phyloP scores from a whole-genome alignment of 2,329 filamentous ascomycete species.

The Mycosphaerelloides madeirae region DNA sequence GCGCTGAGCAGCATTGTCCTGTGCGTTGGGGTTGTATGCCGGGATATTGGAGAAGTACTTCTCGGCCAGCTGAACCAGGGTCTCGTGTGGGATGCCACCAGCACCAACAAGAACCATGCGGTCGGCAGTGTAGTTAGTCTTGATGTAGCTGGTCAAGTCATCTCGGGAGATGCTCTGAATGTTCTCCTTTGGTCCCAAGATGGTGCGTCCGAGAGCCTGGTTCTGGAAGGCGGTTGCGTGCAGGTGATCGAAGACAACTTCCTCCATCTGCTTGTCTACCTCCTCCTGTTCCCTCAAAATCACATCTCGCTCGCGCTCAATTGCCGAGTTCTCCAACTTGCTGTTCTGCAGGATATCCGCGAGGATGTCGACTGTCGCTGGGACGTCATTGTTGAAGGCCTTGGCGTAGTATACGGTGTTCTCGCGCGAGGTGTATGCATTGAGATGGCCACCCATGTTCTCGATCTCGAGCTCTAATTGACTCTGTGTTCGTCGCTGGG shows the following conservation, averaged over 20 bases:
- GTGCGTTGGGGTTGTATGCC: constrained; percentile 66
- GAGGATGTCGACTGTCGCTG: constrained; percentile 94
- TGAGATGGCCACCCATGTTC: constrained; percentile 99
- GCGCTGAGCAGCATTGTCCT: constrained; percentile 66
- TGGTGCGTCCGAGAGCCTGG: constrained; percentile 94
- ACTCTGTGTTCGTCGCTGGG: constrained; percentile 87
- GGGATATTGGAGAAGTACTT: constrained; percentile 86
- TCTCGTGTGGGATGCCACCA: constrained; percentile 86
- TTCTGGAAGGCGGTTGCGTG: constrained; percentile 97
- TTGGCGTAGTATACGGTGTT: constrained; percentile 99
- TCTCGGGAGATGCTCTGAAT: constrained; percentile 91
- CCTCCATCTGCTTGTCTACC: constrained; percentile 99
- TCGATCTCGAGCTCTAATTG: constrained; percentile 99
- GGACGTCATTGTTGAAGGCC: constrained; percentile 96
- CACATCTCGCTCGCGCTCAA: constrained; percentile 96
- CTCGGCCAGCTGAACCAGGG: constrained; percentile 93
- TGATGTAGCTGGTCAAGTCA: constrained; percentile 94
- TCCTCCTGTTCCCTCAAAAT: constrained; percentile 98
- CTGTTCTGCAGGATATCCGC: constrained; percentile 99
- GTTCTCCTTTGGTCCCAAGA: constrained; percentile 96
- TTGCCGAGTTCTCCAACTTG: constrained; percentile 87
- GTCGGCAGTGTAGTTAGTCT: constrained; percentile 98
- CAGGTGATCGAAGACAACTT: constrained; percentile 98
- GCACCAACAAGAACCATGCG: constrained; percentile 98
- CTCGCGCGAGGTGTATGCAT: constrained; percentile 98